phyloP scores from a whole-genome alignment of 2,329 filamentous ascomycete species.

The Aspergillus caelatus region DNA sequence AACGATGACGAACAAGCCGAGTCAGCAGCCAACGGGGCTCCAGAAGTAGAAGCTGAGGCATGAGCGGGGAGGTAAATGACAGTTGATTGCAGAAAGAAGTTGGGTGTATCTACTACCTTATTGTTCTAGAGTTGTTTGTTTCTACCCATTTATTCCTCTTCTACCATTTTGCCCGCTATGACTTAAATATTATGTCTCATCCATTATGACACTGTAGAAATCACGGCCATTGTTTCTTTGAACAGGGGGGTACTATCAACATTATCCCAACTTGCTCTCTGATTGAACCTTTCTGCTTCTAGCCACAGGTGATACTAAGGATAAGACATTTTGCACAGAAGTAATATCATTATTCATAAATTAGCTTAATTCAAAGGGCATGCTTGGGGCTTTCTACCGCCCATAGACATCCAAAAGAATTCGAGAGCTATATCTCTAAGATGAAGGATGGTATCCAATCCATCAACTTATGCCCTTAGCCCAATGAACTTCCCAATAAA shows the following conservation, averaged over 20 bases:
- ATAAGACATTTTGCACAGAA: not conserved
- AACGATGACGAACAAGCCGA: conserved; percentile 35
- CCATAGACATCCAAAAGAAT: too few relatives aligned
- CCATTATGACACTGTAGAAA: not conserved
- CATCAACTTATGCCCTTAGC: too few relatives aligned
- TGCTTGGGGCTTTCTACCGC: not conserved
- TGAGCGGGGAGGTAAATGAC: not conserved
- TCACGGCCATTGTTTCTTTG: not conserved
- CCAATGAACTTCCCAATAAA: too few relatives aligned
- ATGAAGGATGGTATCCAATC: too few relatives aligned
- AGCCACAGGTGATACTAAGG: too few relatives aligned
- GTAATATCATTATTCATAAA: not conserved
- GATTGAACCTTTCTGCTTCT: not conserved
- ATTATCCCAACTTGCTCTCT: not conserved
- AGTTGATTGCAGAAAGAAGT: not conserved
- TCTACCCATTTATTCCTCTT: conserved; percentile 19
- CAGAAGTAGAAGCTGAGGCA: conserved; percentile 33
- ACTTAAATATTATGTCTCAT: not conserved
- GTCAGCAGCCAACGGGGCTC: conserved; percentile 36
- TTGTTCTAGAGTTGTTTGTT: not conserved
- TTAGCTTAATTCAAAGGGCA: not conserved
- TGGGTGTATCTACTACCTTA: not conserved
- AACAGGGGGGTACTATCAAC: not conserved
- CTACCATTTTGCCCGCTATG: not conserved
- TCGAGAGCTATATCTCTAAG: too few relatives aligned